Base-by-base conservation (phyloP, 306 rosid genomes). In the Glycyrrhiza uralensis region DNA sequence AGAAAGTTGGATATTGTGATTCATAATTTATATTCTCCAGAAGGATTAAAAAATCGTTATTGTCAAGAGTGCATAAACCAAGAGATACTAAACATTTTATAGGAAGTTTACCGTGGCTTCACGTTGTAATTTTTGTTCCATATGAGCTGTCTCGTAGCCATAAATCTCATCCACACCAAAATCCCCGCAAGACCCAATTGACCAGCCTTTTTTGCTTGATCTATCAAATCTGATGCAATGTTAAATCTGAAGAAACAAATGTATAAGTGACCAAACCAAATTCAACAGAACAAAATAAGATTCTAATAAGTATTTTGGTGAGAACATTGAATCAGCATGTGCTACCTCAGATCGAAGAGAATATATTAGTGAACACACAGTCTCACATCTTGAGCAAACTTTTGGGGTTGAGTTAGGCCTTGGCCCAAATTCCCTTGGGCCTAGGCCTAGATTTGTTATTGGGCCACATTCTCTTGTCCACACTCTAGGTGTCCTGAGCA, bases 111-210 rank as follows among this genome's bases (percentile, higher is more conserved):
- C 99, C 99, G 96, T 85, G 99, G 99, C 81, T 94, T 94, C 83
- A 94, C 99, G 28, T 94, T 94, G 85, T 94, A 94, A 78, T 94
- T 91, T 89, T 94, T 94, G 89, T 94, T 94, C 99, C 99, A 94
- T 82, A 82, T 79, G 73, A 91, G 97, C 88, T 94, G 99, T 84
- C 99, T 87, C 4, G 91, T 89, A 49, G 99, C 97, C 99, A 94
- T 94, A 82, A 91, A 94, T 80, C 99, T 87, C 97, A 91, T 89
- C 99, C 99, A 94, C 69, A 94, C 99, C 84, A 94, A 82, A 57
- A 94, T 85, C 30, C 89, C 97, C 0, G 93, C 95, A 62, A 94
- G 82, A 66, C 97, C 99, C 80, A 85, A 71, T 69, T 82, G 84
- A 4, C 97, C 97, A 74, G 89, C 84, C 36, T 83, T 87, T 82